Evolutionary conservation across 2,329 filamentous ascomycete species (phyloP), one percentile per base, ranked within the genome.

Genomic region (Chaetomium olivaceum): DNA sequence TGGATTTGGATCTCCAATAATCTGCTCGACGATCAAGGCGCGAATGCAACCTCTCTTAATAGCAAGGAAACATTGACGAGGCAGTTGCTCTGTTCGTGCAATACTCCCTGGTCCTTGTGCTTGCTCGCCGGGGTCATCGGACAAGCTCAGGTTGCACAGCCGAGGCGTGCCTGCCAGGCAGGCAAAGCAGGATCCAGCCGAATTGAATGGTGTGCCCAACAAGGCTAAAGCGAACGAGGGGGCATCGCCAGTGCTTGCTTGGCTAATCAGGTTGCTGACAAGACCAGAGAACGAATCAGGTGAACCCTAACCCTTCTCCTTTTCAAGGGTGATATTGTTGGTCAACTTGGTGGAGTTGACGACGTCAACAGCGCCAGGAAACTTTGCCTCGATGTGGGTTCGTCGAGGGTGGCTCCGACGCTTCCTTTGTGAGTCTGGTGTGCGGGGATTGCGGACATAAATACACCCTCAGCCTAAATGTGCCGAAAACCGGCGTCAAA

Each of bases 161-260:
- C 39, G 5, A 14, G 39, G 11, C 12, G 1, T 9, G 51, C 16
- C 16, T 6, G 27, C 3, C 27, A 29, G 27, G 27, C n/a, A n/a
- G n/a, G n/a, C n/a, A n/a, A 52, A 19, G 50, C 21, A 51, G 19
- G 16, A 48, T 23, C 14, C n/a, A 11, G n/a, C n/a, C 5, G 19
- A 56, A 27, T n/a, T 36, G 51, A 31, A 57, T 52, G 61, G 61
- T 39, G 61, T 36, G 52, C 61, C 54, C 29, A 58, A 63, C 9
- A 43, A 14, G 55, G 61, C 23, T 63, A 63, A 54, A 33, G 51
- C 48, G 6, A 27, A 2, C 5, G 14, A 48, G n/a, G 16, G 39
- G 19, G 39, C 39, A 43, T 43, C 39, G 16, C 39, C 16, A 43
- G 16, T 43, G 16, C 39, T 43, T 43, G 16, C 39, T 43, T 43